Conservation (phyloP, 2,329 filamentous ascomycete genomes). For the Penicillium brevicompactum region DNA sequence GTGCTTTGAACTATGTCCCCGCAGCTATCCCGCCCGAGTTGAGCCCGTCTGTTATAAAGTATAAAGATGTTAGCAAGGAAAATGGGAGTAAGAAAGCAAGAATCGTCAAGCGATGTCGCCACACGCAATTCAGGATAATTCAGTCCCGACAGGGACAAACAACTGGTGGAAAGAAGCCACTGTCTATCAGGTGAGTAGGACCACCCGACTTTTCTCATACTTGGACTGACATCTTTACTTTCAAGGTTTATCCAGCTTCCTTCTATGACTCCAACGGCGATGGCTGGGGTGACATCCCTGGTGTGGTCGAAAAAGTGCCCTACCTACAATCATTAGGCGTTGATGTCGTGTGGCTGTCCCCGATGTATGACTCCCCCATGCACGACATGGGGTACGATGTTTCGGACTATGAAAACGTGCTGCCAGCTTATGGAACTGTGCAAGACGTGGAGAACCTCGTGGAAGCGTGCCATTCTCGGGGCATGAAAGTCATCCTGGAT, state of each 20-base stretch:
- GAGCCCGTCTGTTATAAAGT: neutral
- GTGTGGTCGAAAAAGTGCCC: slow-evolving; percentile 63
- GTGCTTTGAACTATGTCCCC: neutral
- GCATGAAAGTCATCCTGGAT: slow-evolving; percentile 69
- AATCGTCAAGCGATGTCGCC: slow-evolving; percentile 17
- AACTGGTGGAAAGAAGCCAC: slow-evolving; percentile 42
- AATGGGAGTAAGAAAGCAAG: neutral
- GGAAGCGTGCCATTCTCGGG: slow-evolving; percentile 56
- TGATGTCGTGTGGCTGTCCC: slow-evolving; percentile 68
- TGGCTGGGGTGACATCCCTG: slow-evolving; percentile 65
- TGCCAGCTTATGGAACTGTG: slow-evolving; percentile 63
- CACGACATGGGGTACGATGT: slow-evolving; percentile 73
- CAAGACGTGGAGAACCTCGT: slow-evolving; percentile 62
- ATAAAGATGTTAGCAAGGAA: neutral
- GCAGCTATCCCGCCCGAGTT: slow-evolving; percentile 1
- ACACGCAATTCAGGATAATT: slow-evolving; percentile 6
- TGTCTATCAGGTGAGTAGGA: slow-evolving; percentile 31
- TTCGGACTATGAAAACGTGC: slow-evolving; percentile 64
- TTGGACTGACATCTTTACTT: neutral
- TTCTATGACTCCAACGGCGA: slow-evolving; percentile 61
- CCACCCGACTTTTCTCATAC: neutral
- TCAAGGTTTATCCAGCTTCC: slow-evolving; percentile 29
- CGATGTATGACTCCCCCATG: slow-evolving; percentile 66
- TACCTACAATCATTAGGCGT: slow-evolving; percentile 64
- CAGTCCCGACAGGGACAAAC: slow-evolving; percentile 22